Evolutionary conservation across 345 rosid genomes (phyloP).

Genomic region (Moringa oleifera): DNA sequence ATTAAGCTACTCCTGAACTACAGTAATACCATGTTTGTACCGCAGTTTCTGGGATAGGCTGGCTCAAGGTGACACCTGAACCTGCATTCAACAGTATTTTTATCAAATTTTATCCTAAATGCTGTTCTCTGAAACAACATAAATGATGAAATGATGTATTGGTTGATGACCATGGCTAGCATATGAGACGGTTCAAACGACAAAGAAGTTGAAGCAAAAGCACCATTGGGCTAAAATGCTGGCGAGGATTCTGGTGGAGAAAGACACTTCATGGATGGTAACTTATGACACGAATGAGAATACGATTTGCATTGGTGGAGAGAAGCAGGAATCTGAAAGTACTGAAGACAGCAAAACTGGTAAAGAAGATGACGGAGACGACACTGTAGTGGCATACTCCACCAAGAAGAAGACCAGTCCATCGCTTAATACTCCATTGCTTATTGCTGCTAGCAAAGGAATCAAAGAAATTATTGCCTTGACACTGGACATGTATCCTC

Average conservation of each 20-base stretch:
- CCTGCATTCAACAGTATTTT: neutral
- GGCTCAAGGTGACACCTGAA: neutral
- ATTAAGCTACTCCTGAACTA: neutral
- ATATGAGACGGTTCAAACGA: neutral
- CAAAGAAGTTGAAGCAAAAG: neutral
- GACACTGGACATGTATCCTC: slow-evolving; percentile 6
- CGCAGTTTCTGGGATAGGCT: neutral
- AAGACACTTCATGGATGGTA: slow-evolving; percentile 19
- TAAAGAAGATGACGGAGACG: no score
- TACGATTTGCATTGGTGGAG: neutral
- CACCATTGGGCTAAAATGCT: slow-evolving; percentile 9
- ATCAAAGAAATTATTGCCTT: slow-evolving; percentile 12
- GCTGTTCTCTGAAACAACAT: no score
- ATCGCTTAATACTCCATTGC: slow-evolving; percentile 12
- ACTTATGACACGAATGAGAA: neutral
- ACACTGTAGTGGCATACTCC: neutral
- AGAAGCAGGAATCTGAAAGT: neutral
- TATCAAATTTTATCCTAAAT: neutral
- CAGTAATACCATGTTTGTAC: neutral
- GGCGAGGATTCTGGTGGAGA: slow-evolving; percentile 11
- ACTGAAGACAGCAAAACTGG: neutral
- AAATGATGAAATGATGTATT: no score
- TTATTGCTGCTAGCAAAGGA: slow-evolving; percentile 17
- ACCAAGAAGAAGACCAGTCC: neutral
- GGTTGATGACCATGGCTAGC: neutral